Conservation (phyloP, 2,329 filamentous ascomycete species). For the Fusarium tjaetaba region DNA sequence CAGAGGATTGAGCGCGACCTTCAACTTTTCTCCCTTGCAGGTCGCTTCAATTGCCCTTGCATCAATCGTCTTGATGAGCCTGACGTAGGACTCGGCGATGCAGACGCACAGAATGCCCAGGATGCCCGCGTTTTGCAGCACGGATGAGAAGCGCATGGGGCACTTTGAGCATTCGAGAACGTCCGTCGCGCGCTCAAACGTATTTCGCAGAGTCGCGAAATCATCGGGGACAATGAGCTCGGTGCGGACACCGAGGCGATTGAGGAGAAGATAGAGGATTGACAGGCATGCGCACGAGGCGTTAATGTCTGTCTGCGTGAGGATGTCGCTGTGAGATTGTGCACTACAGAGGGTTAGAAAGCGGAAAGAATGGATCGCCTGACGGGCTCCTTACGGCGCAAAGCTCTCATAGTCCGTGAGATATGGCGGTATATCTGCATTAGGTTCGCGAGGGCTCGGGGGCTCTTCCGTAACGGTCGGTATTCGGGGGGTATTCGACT, state of each 20-base stretch:
- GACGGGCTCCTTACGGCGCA: neutral
- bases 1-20: neutral
- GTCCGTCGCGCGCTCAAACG: neutral
- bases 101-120: constrained; percentile 1
- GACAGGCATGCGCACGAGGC: neutral
- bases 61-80: neutral
- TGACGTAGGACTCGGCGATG: neutral
- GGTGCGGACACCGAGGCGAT: neutral
- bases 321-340: neutral
- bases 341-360: neutral
- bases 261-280: constrained; percentile 5
- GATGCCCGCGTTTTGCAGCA: neutral
- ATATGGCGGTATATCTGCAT: neutral
- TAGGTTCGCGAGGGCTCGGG: neutral
- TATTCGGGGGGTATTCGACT: neutral
- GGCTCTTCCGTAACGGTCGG: neutral
- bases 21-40: neutral
- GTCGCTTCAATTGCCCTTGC: neutral
- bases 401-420: neutral
- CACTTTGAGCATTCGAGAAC: neutral
- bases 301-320: constrained; percentile 8
- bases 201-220: neutral
- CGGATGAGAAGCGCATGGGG: neutral
- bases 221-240: neutral
- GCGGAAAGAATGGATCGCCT: neutral